Conservation (phyloP, 1,139 yeast species). For the Saccharomyces hybrid region DNA sequence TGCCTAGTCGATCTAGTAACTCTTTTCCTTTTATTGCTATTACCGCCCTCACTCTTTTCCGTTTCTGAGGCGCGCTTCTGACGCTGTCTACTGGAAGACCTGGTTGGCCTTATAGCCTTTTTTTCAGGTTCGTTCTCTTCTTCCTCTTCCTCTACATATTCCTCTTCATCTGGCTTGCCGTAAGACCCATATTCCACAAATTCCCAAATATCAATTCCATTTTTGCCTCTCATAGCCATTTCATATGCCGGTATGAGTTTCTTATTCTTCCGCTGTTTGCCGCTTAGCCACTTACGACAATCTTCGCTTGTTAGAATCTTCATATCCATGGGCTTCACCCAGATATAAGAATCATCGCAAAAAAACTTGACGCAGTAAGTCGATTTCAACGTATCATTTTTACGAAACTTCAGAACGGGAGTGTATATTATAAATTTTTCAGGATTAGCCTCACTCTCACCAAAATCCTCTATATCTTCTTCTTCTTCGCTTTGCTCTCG, state of each 20-base stretch:
- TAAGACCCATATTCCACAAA: constrained; percentile 29
- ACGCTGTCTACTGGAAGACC: constrained; percentile 11
- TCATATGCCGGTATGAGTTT: constrained; percentile 27
- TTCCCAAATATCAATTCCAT: constrained; percentile 28
- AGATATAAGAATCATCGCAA: constrained; percentile 29
- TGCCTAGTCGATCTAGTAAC: neutral
- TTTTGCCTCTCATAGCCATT: constrained; percentile 23
- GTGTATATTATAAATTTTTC: constrained; percentile 24
- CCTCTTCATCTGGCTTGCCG: constrained; percentile 20
- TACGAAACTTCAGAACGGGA: constrained; percentile 21
- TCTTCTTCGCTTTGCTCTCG: constrained; percentile 22
- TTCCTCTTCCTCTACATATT: constrained; percentile 8
- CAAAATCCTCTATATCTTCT: constrained; percentile 11
- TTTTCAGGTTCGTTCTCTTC: neutral
- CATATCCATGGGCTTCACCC: constrained; percentile 26
- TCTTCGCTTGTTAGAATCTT: constrained; percentile 16
- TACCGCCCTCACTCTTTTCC: constrained; percentile 5
- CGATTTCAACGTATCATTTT: constrained; percentile 14
- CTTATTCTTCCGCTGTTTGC: constrained; percentile 19
- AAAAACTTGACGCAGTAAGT: constrained; percentile 30
- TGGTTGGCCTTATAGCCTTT: constrained; percentile 3
- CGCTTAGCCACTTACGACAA: constrained; percentile 22
- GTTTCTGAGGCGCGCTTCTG: constrained; percentile 8
- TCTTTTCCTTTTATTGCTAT: neutral
- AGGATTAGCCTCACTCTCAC: constrained; percentile 4